Base-by-base conservation (phyloP, 176 grass and related monocot genomes). In the Panicum miliaceum region DNA sequence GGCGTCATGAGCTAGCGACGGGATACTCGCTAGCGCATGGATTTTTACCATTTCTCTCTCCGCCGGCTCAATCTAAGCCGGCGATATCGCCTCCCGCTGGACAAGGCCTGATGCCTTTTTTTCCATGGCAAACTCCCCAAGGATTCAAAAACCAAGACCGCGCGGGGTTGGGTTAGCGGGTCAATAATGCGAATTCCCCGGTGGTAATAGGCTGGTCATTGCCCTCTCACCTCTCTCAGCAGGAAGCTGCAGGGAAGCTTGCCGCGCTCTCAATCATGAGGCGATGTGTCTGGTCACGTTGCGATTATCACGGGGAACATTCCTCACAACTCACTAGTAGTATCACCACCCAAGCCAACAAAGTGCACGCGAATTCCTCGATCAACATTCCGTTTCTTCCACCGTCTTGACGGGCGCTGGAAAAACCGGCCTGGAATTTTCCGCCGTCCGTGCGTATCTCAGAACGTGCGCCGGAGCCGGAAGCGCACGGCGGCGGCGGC, bases 231-330 rank as follows among this genome's bases (percentile, higher is more conserved):
- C 50, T 19, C 50, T 73, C 40, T 88, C 77, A 8, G 32, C n/a
- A 64, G 67, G 87, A 81, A 81, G 88, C 71, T 57, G 71, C 88
- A n/a, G 10, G 46, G 72, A 81, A 90, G 26, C 23, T 40, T 1
- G 10, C 4, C 53, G 1, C 19, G 16, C 2, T 22, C 41, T 11
- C 43, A 73, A 76, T 53, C 71, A 89, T 54, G 1, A 62, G 35
- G 1, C 47, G 29, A 42, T 42, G 22, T 52, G 22, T 52, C 52
- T 12, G 9, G 23, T 72, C 42, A 29, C 25, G 69, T 59, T n/a
- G 12, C 65, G 13, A 76, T 54, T 71, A 36, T 64, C 20, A 12
- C 0, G 45, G 8, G 1, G 78, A 78, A 82, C 83, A 82, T 86
- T 90, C 83, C 8, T 43, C 20, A 23, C 34, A 16, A 32, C 47